phyloP scores from a whole-genome alignment of 2,329 filamentous ascomycete genomes.

The Rutstroemia sp. region DNA sequence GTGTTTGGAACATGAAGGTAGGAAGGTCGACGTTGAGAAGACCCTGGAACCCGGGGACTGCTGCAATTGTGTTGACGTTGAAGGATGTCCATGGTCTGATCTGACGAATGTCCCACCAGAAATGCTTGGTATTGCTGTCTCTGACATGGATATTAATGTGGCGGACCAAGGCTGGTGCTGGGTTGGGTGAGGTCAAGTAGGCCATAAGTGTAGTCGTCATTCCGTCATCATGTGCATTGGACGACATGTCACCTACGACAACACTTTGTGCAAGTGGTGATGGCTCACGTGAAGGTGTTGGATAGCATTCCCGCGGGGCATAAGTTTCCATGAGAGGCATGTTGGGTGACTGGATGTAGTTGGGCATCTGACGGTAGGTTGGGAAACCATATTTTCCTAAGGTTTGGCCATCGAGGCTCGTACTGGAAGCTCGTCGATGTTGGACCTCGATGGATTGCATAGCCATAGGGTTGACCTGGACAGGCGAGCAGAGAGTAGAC shows the following conservation, averaged over 20 bases:
- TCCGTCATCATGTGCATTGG: conserved; percentile 29
- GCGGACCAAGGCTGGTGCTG: conserved; percentile 73
- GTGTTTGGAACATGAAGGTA: conserved; percentile 49
- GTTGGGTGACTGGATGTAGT: conserved; percentile 34
- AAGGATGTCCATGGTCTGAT: conserved; percentile 78
- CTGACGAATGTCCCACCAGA: conserved; percentile 95
- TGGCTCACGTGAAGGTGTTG: conserved; percentile 35
- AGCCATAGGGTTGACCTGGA: conserved; percentile 16
- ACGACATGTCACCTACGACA: conserved; percentile 28
- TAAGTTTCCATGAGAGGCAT: conserved; percentile 31
- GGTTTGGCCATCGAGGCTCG: conserved; percentile 58
- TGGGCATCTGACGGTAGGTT: conserved; percentile 71
- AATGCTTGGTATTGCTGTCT: conserved; percentile 68
- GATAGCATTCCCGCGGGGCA: conserved; percentile 35
- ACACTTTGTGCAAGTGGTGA: conserved; percentile 33
- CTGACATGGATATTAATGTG: conserved; percentile 63
- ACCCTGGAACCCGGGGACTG: conserved; percentile 63
- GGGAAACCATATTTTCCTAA: conserved; percentile 71
- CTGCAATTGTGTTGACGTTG: conserved; percentile 62
- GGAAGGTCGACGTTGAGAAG: conserved; percentile 67
- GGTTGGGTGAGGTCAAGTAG: conserved; percentile 75
- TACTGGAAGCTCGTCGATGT: conserved; percentile 56
- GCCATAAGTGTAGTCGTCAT: conserved; percentile 62
- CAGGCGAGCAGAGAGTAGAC: conserved; percentile 27
- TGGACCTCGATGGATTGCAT: conserved; percentile 29